Conservation (phyloP, 345 rosid species). For the Eutrema yunnanense region DNA sequence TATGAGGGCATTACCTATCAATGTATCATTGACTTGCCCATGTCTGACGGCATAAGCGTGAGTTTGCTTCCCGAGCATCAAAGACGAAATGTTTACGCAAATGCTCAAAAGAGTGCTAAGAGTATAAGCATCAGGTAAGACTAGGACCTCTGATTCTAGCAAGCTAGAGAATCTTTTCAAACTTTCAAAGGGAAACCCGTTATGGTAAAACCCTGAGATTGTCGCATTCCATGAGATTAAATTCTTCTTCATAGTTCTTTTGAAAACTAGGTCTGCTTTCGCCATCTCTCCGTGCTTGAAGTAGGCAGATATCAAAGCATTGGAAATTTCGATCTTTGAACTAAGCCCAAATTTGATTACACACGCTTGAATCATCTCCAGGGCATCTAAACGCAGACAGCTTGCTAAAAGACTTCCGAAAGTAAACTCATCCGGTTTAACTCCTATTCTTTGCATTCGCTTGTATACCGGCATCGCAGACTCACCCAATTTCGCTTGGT, state of each 20-base stretch:
- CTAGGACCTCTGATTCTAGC: conserved; percentile 32
- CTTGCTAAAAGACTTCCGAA: conserved; percentile 63
- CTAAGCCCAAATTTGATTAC: conserved; percentile 41
- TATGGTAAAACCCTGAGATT: conserved; percentile 50
- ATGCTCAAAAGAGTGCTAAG: conserved; percentile 47
- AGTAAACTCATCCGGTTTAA: conserved; percentile 63
- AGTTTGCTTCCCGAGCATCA: conserved; percentile 50
- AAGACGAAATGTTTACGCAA: conserved; percentile 44
- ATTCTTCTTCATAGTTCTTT: conserved; percentile 33
- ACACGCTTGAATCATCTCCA: conserved; percentile 50
- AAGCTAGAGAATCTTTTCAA: conserved; percentile 41
- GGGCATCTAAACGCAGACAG: conserved; percentile 33
- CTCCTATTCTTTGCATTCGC: conserved; percentile 45
- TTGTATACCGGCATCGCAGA: conserved; percentile 40
- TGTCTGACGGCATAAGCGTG: conserved; percentile 48
- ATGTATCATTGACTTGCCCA: conserved; percentile 29
- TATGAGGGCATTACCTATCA: conserved; percentile 56
- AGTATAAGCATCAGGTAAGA: conserved; percentile 50
- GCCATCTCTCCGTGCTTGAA: conserved; percentile 47
- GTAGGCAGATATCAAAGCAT: conserved; percentile 62
- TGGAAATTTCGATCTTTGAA: conserved; percentile 52
- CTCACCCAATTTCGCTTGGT: conserved; percentile 36
- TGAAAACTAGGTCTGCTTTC: conserved; percentile 44
- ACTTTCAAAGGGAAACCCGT: conserved; percentile 42
- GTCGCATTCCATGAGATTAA: conserved; percentile 69